These are phyloP conservation scores for Sporothrix inflata DNA, from an alignment of 2,329 filamentous ascomycete genomes.

Conservation along the genomic window DNA sequence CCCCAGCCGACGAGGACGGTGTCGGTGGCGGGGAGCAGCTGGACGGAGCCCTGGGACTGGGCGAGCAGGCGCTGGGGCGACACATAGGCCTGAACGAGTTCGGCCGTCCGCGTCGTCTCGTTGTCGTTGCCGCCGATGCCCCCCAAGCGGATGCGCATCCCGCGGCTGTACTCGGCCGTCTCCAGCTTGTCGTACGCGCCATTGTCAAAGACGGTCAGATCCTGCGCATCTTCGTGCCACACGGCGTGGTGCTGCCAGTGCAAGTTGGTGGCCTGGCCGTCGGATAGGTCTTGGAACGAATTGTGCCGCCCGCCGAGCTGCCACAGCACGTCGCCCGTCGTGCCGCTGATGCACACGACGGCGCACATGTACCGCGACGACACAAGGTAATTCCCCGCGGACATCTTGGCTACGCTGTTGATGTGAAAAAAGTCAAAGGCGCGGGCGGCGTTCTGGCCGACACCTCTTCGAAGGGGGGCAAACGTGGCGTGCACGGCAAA, in stretches of 20 bases:
- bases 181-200: constrained; percentile 37
- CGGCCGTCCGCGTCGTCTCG: constrained; percentile 43
- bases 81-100: constrained; percentile 45
- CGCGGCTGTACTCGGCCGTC: constrained; percentile 35
- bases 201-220: constrained; percentile 56
- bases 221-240: constrained; percentile 17
- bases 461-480: neutral
- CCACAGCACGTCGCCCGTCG: constrained; percentile 54
- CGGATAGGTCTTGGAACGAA: constrained; percentile 45
- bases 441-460: constrained; percentile 36
- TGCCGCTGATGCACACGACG: constrained; percentile 52
- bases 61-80: constrained; percentile 44
- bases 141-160: constrained; percentile 47
- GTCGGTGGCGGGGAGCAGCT: constrained; percentile 43
- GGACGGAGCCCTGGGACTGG: constrained; percentile 47
- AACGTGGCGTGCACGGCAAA: constrained; percentile 32
- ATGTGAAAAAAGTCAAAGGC: constrained; percentile 62
- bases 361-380: constrained; percentile 53
- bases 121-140: constrained; percentile 41
- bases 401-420: constrained; percentile 58
- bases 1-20: constrained; percentile 53
- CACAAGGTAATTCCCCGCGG: constrained; percentile 56
- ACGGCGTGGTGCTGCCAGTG: constrained; percentile 48
- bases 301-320: constrained; percentile 54
- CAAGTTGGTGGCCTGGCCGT: constrained; percentile 19